Base-by-base conservation (phyloP, 176 grass and related monocot species). In the Ananas comosus region DNA sequence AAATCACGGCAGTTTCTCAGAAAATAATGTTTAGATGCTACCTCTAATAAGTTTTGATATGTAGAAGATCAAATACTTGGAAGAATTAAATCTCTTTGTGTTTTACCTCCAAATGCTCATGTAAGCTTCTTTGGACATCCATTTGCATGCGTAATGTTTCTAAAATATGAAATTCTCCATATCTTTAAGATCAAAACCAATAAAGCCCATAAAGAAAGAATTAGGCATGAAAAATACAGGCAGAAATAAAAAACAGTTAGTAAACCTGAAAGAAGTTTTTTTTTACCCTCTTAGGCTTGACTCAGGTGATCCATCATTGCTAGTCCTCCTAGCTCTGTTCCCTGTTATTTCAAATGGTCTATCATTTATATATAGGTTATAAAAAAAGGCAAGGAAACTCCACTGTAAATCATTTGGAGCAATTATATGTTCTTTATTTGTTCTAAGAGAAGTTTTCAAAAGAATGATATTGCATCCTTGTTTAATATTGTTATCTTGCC, bases 111-210 rank as follows among this genome's bases (percentile, higher is more conserved):
- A 70, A 52, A 70, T 70, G 68, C 19, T 53, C 68, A 29, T 28
- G 18, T 16, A 70, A 53, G 68, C 68, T 70, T 28, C 49, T 70
- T 19, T 70, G 68, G 7, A 53, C 19, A 25, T 70, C 49, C 68
- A 70, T 70, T 53, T 70, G 68, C 22, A 70, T 13, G 25, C 14
- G 68, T 23, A 53, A 23, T 70, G 68, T 70, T 53, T 70, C 68
- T 51, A 19, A 70, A 70, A 51, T 52, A 11, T 53, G 68, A 23
- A 52, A 23, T 53, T 50, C 22, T 52, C 19, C 19, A 24, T 51
- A 10, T 51, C 68, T 70, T 12, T 23, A 52, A 9, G 10, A 25
- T 24, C 13, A 47, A 61, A 61, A 19, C 56, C 56, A 10, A 53
- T 24, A 25, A 51, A 14, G 28, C 22, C 17, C 12, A 53, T n/a